These are phyloP conservation scores for Peniophora sp. DNA, from an alignment of 1,284 basidiomycete genomes.

Conservation along the genomic window DNA sequence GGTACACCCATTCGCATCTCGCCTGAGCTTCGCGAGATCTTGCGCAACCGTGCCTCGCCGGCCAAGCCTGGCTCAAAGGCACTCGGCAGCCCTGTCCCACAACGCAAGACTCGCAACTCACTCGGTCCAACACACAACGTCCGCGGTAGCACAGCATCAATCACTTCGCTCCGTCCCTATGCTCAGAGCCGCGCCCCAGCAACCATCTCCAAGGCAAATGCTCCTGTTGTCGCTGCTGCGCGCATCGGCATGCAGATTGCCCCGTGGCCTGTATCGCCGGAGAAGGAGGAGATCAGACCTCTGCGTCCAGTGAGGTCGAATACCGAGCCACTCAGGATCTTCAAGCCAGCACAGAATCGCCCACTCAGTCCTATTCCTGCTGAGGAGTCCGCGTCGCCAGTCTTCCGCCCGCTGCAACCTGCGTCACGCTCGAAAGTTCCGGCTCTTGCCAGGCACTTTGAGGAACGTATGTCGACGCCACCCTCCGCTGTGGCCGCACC, in stretches of 20 bases:
- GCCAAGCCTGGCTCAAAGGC: slow-evolving; percentile 1
- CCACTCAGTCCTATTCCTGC: slow-evolving; percentile 48
- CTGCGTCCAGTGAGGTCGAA: slow-evolving; percentile 9
- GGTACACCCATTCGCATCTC: slow-evolving; percentile 31
- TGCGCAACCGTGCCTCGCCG: slow-evolving; percentile 5
- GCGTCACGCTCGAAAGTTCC: slow-evolving; percentile 19
- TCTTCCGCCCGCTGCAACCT: slow-evolving; percentile 53
- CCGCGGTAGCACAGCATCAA: slow-evolving; percentile 35
- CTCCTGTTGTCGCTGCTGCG: background rate
- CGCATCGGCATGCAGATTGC: slow-evolving; percentile 51
- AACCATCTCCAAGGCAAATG: background rate
- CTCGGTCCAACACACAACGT: slow-evolving; percentile 18
- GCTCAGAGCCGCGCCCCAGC: slow-evolving; percentile 33
- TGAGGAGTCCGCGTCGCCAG: slow-evolving; percentile 32
- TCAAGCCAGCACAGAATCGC: slow-evolving; percentile 37
- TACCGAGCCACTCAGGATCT: no score
- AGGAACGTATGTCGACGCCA: background rate
- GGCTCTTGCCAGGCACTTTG: no score
- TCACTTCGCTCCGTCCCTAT: slow-evolving; percentile 55
- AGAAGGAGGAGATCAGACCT: slow-evolving; percentile 19
- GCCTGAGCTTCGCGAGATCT: slow-evolving; percentile 11
- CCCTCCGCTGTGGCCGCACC: background rate
- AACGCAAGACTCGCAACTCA: slow-evolving; percentile 16
- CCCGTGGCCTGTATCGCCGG: slow-evolving; percentile 52
- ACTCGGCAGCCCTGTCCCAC: slow-evolving; percentile 30